Conservation (phyloP, 2,329 filamentous ascomycete genomes). For the Talaromyces sp. region DNA sequence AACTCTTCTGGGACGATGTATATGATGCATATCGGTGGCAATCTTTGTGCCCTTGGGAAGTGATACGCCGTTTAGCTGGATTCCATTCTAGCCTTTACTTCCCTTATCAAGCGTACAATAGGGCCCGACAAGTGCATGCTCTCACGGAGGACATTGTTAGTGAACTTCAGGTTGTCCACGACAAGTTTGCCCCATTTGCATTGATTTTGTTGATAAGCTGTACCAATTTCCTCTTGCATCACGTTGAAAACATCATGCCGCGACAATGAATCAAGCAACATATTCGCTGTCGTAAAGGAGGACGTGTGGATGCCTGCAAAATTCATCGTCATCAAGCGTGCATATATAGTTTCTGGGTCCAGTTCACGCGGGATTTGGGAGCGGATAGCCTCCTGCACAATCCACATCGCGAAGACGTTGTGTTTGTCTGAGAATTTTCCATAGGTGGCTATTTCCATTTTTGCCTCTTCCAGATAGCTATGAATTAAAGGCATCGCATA, state of each 20-base stretch:
- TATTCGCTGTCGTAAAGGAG: not conserved
- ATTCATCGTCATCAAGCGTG: not conserved
- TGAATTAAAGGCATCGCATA: not conserved
- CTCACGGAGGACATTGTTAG: conserved; percentile 7
- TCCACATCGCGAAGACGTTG: not conserved
- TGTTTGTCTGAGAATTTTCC: not conserved
- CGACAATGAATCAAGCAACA: not conserved
- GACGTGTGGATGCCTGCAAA: not conserved
- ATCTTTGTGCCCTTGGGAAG: conserved; percentile 3
- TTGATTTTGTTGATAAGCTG: not conserved
- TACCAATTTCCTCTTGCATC: not conserved
- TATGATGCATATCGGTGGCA: not conserved
- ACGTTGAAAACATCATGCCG: not conserved
- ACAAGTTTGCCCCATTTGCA: not conserved
- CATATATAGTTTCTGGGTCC: not conserved
- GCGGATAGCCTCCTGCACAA: not conserved
- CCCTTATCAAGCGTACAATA: not conserved
- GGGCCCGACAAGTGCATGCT: conserved; percentile 1
- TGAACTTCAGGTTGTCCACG: not conserved
- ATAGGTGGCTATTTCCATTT: not conserved
- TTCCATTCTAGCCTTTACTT: not conserved
- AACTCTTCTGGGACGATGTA: not conserved
- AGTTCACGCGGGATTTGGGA: not conserved
- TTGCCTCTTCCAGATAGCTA: conserved; percentile 4
- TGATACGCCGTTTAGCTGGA: not conserved